Base-by-base conservation (phyloP, 331 rosid genomes). In the Quercus tomentella region DNA sequence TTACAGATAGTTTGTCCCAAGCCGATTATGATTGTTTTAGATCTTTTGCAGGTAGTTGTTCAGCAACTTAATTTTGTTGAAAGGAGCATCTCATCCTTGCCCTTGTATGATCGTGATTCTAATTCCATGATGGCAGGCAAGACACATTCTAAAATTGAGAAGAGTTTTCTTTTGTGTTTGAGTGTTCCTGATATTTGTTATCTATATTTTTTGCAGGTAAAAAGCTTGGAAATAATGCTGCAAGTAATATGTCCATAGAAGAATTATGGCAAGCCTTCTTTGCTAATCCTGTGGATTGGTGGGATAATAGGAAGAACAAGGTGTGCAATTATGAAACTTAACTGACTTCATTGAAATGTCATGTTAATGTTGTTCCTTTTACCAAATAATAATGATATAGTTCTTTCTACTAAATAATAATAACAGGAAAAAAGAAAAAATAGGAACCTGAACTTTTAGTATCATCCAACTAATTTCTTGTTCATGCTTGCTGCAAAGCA, bases 261-360 rank as follows among this genome's bases (percentile, higher is more conserved):
- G 96, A 93, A 72, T 75, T 83, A 66, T 96, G 99, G 98, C 96
- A 93, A 75, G 94, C 97, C 8, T 96, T 93, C 87, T 96, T 96
- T 88, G 94, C 92, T 62, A 90, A 91, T 89, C 99, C 97, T n/a
- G 87, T 80, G 73, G 97, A 93, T 33, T 93, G 98, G 97, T 96
- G 99, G 99, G 99, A 96, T 87, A 96, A 96, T 76, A 86, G 98
- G 92, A 88, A 81, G 71, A 96, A 69, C 73, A 93, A 96, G 98
- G 97, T 96, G 85, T 31, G 66, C 31, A 60, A 60, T 22, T 21
- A 23, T 60, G 66, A 60, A 23, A 60, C 31, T 60, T 60, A 4
- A 60, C 16, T 60, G 31, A 23, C 54, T 60, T 21, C 17, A 60
- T 60, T 60, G 12, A 60, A 65, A 65, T 28, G 43, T 30, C n/a